Base-by-base conservation (phyloP, 2,329 filamentous ascomycete species). In the Bretziella fagacearum region DNA sequence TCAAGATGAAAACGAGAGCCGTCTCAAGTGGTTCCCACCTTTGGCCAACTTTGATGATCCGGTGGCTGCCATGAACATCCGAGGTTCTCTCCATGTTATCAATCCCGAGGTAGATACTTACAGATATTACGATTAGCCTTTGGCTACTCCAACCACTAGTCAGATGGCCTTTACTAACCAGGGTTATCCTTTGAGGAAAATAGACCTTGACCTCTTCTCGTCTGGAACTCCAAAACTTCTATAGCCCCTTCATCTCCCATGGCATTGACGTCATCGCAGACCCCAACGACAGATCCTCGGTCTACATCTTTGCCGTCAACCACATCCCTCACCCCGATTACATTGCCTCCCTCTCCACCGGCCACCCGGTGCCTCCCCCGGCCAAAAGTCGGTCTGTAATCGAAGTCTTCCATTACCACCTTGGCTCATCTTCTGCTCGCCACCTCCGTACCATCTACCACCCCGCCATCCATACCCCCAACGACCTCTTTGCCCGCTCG, bases 251-350 rank as follows among this genome's bases (percentile, higher is more conserved):
- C 43, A 55, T 70, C 4, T 74, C 74, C 0, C 75, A 79, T 52
- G 75, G 75, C 1, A 73, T 79, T 51, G 73, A 75, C 49, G 62
- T 79, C 5, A 63, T 74, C n/a, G 56, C 62, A 2, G 71, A 77
- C 51, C 66, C 65, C 0, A 54, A 64, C 2, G 54, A 54, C 2
- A 29, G 58, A 2, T 55, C 62, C 1, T 59, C 69, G 0, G 68
- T 79, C 4, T 79, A 74, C 53, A 70, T 79, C 39, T 73, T 73
- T 46, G 74, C 70, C 0, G 57, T 79, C 43, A 79, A 79, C 52
- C 76, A 79, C 47, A 53, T 70, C 1, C 68, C 73, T 0, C 69
- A 75, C 48, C 62, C 63, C 0, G 61, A 62, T 0, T 65, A 63
- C 18, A 55, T 57, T 15, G 52, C 51, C 2, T 50, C 52, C 3